phyloP scores from a whole-genome alignment of 441 rosid genomes.

The Brassica balearica region DNA sequence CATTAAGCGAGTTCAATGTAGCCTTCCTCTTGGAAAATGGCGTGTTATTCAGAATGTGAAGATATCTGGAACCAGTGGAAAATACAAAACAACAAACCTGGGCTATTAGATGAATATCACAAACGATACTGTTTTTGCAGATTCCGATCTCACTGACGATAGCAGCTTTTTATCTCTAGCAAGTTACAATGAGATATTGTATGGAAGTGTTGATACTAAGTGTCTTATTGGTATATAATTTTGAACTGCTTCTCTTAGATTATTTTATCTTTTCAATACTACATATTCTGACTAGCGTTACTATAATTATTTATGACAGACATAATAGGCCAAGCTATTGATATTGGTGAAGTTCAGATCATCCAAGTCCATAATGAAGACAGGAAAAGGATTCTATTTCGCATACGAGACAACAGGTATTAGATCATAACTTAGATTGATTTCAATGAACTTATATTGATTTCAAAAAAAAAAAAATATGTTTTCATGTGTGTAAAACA shows the following conservation, averaged over 20 bases:
- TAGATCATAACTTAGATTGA: too few relatives aligned
- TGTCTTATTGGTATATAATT: neutral
- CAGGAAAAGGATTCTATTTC: neutral
- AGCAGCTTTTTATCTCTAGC: neutral
- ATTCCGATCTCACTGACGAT: neutral
- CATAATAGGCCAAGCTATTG: neutral
- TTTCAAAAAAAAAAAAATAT: neutral
- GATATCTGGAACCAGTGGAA: neutral
- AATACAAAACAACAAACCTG: neutral
- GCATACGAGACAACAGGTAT: neutral
- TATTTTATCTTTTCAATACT: neutral
- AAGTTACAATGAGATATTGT: neutral
- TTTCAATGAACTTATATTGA: neutral
- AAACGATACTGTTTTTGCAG: neutral
- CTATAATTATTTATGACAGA: neutral
- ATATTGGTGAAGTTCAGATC: neutral
- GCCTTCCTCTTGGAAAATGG: neutral
- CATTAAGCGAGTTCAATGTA: neutral
- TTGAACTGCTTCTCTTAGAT: neutral
- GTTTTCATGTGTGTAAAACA: neutral
- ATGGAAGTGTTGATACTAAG: neutral
- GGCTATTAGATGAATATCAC: neutral
- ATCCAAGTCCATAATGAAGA: neutral
- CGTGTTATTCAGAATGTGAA: neutral
- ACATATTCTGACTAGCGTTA: neutral